A percentile compares a stretch with the other conserved stretches of the same genome.
Conservation (phyloP, 1,139 yeast genomes). For the Blastobotrys aristatus region DNA sequence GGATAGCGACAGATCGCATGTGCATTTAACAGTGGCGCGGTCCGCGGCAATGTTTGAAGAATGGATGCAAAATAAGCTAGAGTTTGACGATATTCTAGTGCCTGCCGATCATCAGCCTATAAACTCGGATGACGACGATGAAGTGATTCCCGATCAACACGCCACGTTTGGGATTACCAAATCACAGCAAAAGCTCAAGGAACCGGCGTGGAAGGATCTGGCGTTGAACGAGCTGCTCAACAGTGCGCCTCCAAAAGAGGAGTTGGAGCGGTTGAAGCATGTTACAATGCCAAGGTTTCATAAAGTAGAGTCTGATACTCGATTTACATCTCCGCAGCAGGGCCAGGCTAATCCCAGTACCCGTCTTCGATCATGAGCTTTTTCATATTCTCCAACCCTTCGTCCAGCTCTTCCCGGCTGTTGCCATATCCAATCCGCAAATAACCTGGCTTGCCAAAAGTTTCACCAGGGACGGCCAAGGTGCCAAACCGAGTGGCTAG, state of each 20-base stretch:
- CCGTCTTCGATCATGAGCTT: conserved; percentile 12
- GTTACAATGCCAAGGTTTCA: conserved; percentile 2
- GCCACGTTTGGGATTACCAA: conserved; percentile 26
- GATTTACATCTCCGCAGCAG: conserved; percentile 4
- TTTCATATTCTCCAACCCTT: conserved; percentile 31
- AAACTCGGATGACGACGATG: conserved; percentile 36
- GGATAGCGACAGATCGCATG: conserved; percentile 36
- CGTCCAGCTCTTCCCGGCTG: conserved; percentile 34
- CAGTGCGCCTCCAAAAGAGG: conserved; percentile 11
- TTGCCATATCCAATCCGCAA: conserved; percentile 53
- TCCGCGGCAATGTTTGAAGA: conserved; percentile 32
- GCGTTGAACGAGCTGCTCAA: conserved; percentile 27
- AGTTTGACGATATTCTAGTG: conserved; percentile 33
- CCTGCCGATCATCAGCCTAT: conserved; percentile 33
- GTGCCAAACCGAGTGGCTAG: conserved; percentile 38
- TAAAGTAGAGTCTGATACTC: not conserved
- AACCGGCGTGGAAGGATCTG: conserved; percentile 35
- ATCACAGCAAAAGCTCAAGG: conserved; percentile 20
- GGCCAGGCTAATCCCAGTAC: not conserved
- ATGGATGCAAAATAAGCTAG: conserved; percentile 34
- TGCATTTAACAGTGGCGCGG: conserved; percentile 33
- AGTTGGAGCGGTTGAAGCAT: conserved; percentile 6
- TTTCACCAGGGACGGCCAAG: conserved; percentile 50
- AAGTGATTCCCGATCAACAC: conserved; percentile 30
- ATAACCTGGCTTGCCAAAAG: conserved; percentile 42